Evolutionary conservation across 2,329 filamentous ascomycete genomes (phyloP), one percentile per base, ranked within the genome.

Genomic region (Phoma sp.): DNA sequence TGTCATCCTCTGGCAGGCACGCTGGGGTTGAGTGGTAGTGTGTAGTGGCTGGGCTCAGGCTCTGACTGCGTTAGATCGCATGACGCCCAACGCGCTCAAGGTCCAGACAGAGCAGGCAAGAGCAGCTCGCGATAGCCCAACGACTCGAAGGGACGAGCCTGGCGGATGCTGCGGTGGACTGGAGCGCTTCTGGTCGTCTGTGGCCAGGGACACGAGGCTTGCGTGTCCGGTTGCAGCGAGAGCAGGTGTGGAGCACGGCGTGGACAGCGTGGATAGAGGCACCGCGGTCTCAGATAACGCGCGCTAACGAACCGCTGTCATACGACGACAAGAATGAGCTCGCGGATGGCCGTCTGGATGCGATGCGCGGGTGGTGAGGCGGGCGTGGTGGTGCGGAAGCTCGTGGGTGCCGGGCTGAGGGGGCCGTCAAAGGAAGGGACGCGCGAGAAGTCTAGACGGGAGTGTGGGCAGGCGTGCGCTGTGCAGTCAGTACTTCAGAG

Each of bases 1-100:
- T 68, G 75, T 77, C 75, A 77, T 77, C 73, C 67, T 76, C 71
- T 71, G 68, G 63, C 68, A 63, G 59, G 59, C 62, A 63, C 56
- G 60, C 56, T 64, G 64, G 55, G 54, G 43, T 46, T 53, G 52
- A 49, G 52, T 49, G 55, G 54, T 61, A 47, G 59, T 61, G 61
- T 65, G 62, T 68, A 55, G 58, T 67, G 51, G 62, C 65, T 69
- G 64, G n/a, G 71, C 69, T 74, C 65, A 74, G 64, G 66, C 66
- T 71, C 62, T 64, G 61, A 60, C 64, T 71, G 62, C 63, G 65
- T 67, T 72, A 71, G 71, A 74, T 75, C 70, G 74, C 74, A 76
- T 76, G 74, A 75, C 74, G 74, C 67, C 71, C 69, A 65, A 67
- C 63, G 68, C 71, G 69, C 66, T 57, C 60, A 69, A 62, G 60